Base-by-base conservation (phyloP, 202 grass and related monocot species). In the Panicum hallii region DNA sequence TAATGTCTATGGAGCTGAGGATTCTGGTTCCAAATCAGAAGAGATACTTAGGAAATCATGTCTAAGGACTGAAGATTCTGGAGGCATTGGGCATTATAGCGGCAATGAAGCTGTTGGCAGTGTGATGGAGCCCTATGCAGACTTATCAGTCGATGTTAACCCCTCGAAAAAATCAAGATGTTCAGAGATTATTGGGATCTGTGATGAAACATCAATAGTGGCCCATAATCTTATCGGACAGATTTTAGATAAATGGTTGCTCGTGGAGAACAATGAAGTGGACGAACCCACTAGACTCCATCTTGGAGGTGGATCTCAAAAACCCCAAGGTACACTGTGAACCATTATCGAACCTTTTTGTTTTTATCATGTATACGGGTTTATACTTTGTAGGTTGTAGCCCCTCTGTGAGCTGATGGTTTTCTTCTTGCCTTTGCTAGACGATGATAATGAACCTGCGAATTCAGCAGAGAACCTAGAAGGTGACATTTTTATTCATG, bases 151-250 rank as follows among this genome's bases (percentile, higher is more conserved):
- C 41, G 48, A 67, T 84, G 76, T 3, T 7, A 67, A 67, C 62
- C 68, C 68, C 56, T 74, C 74, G 50, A 84, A 80, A n/a, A 32
- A 26, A 61, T 14, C 23, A 63, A 83, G 86, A 49, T 60, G 82
- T 16, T 83, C 56, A 41, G 47, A 78, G 9, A 36, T 89, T 44
- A 80, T 74, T 30, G 78, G 74, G 67, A 87, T 92, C 15, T 92
- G 74, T 85, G 90, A 94, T 80, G 81, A 87, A 84, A 92, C 88
- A 66, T 85, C 88, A 69, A 57, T 85, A 67, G 34, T 89, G 63
- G 86, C 90, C 36, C 78, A 89, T 63, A 78, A 81, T 32, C 58
- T 92, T 67, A 88, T 92, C 77, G 88, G 90, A 32, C 63, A 79
- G 45, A 63, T 97, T 47, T 81, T 92, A 46, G 81, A 90, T 67